These are phyloP conservation scores for Cystofilobasidium bisporidii DNA, from an alignment of 768 basidiomycete species.

Conservation along the genomic window DNA sequence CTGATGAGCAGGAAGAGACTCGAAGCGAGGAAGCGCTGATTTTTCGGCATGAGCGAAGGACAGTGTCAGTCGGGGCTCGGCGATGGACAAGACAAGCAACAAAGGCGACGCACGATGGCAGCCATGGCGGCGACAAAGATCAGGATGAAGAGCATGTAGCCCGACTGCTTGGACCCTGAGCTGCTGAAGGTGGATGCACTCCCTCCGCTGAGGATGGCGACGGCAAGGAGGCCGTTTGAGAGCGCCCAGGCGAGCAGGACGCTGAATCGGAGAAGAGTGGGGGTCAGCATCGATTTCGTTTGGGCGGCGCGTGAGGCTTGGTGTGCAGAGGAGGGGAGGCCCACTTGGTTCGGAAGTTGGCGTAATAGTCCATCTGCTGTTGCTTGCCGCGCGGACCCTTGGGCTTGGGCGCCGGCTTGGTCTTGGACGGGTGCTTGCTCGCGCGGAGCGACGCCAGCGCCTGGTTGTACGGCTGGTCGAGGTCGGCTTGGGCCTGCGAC, in stretches of 20 bases:
- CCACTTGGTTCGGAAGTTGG: conserved; percentile 26
- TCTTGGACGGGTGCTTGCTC: conserved; percentile 15
- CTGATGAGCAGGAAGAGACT: conserved; percentile 21
- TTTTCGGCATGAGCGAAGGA: not conserved
- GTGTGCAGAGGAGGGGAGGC: not conserved
- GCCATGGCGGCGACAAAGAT: conserved; percentile 20
- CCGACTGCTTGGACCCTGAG: conserved; percentile 13
- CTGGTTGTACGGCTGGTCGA: conserved; percentile 16
- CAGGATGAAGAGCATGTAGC: conserved; percentile 24
- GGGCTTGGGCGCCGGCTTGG: not conserved
- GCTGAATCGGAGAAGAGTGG: conserved; percentile 9
- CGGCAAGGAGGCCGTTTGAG: conserved; percentile 39
- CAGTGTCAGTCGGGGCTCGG: not conserved
- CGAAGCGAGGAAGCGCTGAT: conserved; percentile 15
- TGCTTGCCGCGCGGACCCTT: conserved; percentile 9
- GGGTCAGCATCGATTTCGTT: no score
- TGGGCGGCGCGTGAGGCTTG: not conserved
- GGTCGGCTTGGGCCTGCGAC: conserved; percentile 49
- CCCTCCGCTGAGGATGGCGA: conserved; percentile 37
- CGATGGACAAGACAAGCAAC: no score
- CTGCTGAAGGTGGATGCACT: conserved; percentile 7
- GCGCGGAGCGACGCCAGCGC: conserved; percentile 13
- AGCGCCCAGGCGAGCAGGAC: conserved; percentile 39
- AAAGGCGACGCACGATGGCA: conserved; percentile 18
- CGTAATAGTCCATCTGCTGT: conserved; percentile 20